Base-by-base conservation (phyloP, 192 early-diverging fungal species). In the Umbelopsis vinacea region DNA sequence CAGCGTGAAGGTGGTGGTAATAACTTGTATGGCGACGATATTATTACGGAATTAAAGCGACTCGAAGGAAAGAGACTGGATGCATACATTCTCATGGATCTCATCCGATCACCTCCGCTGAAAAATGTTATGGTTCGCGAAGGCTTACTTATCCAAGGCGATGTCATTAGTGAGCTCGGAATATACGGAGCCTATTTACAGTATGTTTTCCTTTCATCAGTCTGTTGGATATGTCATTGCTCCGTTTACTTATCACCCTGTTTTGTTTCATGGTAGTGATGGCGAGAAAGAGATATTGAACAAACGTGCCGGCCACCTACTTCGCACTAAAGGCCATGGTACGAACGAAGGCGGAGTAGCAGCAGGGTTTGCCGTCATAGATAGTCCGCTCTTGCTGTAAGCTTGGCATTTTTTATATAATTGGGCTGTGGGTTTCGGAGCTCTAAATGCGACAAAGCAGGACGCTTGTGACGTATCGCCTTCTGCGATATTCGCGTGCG, bases 1-100 rank as follows among this genome's bases (percentile, higher is more conserved):
- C 97, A 99, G 79, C 88, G 97, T 47, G 96, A 99, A 79, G 97
- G 97, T 4, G 97, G 97, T 55, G 97, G 91, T 71, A 95, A 98
- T 83, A 99, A 99, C 83, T 82, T 95, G 14, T 99, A 99, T 74
- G 92, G 94, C 17, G 75, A 86, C 19, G 94, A 97, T 72, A 94
- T 99, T 71, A 86, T 88, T 2, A 63, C 24, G 10, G 70, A 77
- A 8, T 70, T 99, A 5, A 52, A 68, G 10, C 74, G 75, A 22
- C 54, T 98, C 50, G 75, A 85, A 3, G 77, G 70, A 22, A 78
- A 88, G 46, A 93, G 95, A 73, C 83, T 92, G 14, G 90, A 88
- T 72, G 94, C 92, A 0, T 97, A 92, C 70, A 99, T 99, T 69
- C 78, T 99, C 14, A 99, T 99, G 97, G 96, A 98, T 66, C 80